Conservation (phyloP, 208 protist species). For the Crithidia acanthocephali region DNA sequence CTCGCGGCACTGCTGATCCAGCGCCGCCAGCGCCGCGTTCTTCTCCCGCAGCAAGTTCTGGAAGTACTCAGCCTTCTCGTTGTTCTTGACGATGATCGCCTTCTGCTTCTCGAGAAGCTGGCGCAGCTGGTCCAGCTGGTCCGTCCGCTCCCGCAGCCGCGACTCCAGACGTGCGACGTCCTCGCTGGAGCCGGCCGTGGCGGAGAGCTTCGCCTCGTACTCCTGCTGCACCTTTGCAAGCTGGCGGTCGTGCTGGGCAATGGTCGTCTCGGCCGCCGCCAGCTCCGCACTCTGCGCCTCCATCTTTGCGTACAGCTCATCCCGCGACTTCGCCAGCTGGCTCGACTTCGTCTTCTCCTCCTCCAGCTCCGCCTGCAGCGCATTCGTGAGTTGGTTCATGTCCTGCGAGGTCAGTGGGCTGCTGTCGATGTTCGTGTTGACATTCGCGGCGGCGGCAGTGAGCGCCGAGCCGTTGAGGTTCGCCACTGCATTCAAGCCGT, state of each 20-base stretch:
- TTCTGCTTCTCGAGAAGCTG: conserved; percentile 82
- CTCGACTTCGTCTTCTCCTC: conserved; percentile 45
- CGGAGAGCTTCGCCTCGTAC: conserved; percentile 57
- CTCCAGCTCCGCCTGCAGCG: conserved; percentile 54
- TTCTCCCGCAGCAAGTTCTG: conserved; percentile 66
- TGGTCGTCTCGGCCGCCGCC: conserved; percentile 36
- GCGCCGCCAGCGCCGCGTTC: conserved; percentile 34
- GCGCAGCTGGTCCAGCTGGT: conserved; percentile 82
- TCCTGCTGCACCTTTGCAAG: conserved; percentile 56
- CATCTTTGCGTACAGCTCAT: conserved; percentile 62
- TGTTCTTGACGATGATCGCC: conserved; percentile 83
- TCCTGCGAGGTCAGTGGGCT: background rate
- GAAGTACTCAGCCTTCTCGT: conserved; percentile 78
- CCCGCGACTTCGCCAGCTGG: conserved; percentile 39
- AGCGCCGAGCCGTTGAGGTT: background rate
- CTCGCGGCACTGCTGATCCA: conserved; percentile 49
- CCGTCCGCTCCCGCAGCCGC: conserved; percentile 64
- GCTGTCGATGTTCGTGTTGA: too few relatives aligned
- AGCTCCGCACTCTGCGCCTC: conserved; percentile 53
- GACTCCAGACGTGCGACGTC: conserved; percentile 50
- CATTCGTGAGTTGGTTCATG: conserved; percentile 17
- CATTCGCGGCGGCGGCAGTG: too few relatives aligned
- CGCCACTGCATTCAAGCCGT: conserved; percentile 1
- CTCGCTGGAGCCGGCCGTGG: conserved; percentile 30
- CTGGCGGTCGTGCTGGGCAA: conserved; percentile 54